Base-by-base conservation (phyloP, 306 rosid genomes). In the Boehmeria nivea region DNA sequence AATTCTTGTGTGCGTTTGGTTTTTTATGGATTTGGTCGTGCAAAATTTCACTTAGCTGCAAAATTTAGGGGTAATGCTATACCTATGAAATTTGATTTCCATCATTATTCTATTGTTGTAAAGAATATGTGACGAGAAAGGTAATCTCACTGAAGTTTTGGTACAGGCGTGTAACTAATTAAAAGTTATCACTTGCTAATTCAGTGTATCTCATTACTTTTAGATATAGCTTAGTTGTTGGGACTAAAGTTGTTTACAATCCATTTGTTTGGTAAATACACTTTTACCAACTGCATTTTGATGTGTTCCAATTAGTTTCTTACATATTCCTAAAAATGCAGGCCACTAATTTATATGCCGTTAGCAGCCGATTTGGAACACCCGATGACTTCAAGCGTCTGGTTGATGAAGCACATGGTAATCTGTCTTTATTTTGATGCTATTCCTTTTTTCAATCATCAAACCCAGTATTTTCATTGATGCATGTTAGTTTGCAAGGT, bases 381-480 rank as follows among this genome's bases (percentile, higher is more conserved):
- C 98, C 98, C 45, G 94, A 91, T 43, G 96, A 91, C 62, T 91
- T 91, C 79, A 91, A 91, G 89, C 89, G 78, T 59, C 72, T 91
- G 75, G 94, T 91, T 75, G 98, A 91, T 72, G 98, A 84, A 72
- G 94, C 98, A 55, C 98, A 91, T 65, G 98, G 98, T 89, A n/a
- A n/a, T 78, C 48, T 61, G 50, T 74, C 64, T 57, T 68, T 60
- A 37, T 60, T 22, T 61, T 15, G 39, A n/a, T 49, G 45, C 45
- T 23, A 18, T 72, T 33, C 12, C 56, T n/a, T n/a, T 51, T 57
- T 51, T 25, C 17, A 27, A 16, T 57, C 11, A 33, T 34, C n/a
- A 18, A 31, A 50, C 26, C 11, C 17, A 27, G 48, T 33, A 8
- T 4, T 20, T 44, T 50, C 47, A 24, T 64, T 27, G 33, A 48